Conservation (phyloP, 2,329 filamentous ascomycete genomes). For the Xylaria sp. region DNA sequence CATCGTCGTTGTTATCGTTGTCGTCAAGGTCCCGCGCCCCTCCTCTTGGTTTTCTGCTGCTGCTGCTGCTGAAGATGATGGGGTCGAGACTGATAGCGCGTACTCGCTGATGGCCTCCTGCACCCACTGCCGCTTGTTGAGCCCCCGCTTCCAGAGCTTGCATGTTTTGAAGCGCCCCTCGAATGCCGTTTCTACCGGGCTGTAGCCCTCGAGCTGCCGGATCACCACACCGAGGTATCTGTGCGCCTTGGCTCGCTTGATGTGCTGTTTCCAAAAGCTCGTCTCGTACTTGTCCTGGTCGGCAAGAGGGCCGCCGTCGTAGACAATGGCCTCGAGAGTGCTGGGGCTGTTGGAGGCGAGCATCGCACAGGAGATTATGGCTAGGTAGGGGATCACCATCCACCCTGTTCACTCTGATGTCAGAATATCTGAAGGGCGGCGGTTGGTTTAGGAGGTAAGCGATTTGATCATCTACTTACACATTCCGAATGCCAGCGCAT, state of each 20-base stretch:
- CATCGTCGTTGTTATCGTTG: too few species aligned
- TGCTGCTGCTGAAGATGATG: too few species aligned
- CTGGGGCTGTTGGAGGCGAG: conserved; percentile 37
- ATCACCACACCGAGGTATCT: conserved; percentile 17
- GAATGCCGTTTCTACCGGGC: conserved; percentile 32
- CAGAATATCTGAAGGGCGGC: not conserved
- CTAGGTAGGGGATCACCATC: conserved; percentile 40
- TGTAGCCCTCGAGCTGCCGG: conserved; percentile 26
- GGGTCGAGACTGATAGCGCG: not conserved
- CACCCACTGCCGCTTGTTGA: conserved; percentile 37
- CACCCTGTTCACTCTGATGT: conserved; percentile 31
- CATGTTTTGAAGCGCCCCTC: conserved; percentile 36
- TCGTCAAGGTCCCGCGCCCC: too few species aligned
- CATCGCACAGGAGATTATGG: conserved; percentile 39
- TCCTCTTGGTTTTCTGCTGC: too few species aligned
- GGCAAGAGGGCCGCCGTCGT: conserved; percentile 30
- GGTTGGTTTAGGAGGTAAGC: not conserved
- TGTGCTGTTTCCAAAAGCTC: conserved; percentile 26
- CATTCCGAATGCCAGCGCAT: conserved; percentile 39
- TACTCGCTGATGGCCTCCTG: conserved; percentile 36
- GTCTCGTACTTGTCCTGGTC: conserved; percentile 23
- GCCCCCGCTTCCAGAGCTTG: conserved; percentile 39
- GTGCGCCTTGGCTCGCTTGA: conserved; percentile 19
- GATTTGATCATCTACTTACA: conserved; percentile 29
- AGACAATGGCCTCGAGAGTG: conserved; percentile 36